phyloP scores from a whole-genome alignment of 352 stramenopile species.

The Chrysophaeum taylorii region DNA sequence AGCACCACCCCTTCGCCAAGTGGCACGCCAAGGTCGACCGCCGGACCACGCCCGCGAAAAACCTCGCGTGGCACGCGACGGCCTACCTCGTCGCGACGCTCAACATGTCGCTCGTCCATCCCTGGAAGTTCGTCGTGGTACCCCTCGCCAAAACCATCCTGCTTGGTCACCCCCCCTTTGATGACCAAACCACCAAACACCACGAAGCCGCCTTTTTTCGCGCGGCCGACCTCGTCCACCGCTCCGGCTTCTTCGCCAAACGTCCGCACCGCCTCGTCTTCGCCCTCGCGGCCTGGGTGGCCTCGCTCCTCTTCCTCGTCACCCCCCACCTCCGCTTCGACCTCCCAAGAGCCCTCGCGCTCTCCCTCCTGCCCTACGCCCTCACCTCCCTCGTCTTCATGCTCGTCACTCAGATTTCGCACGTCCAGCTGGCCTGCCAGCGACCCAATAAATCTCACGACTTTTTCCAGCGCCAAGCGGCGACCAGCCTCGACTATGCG shows the following conservation, averaged over 20 bases:
- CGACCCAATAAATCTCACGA: background rate
- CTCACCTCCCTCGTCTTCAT: slow-evolving; percentile 10
- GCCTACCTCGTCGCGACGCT: slow-evolving; percentile 4
- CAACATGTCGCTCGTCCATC: slow-evolving; percentile 8
- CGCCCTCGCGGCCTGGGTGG: background rate
- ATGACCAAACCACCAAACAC: background rate
- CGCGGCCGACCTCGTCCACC: background rate
- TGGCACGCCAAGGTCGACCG: background rate
- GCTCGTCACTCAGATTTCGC: background rate
- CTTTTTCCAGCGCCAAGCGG: slow-evolving; percentile 7
- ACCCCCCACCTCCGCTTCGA: slow-evolving; percentile 5
- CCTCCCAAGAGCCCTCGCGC: background rate
- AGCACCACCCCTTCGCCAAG: slow-evolving; percentile 6
- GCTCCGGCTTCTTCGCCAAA: background rate
- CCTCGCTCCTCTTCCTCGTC: background rate
- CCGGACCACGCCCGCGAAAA: background rate
- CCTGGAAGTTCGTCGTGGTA: slow-evolving; percentile 12
- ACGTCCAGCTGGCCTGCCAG: slow-evolving; percentile 8
- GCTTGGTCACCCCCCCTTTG: background rate
- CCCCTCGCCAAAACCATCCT: background rate
- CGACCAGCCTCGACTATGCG: slow-evolving; percentile 4
- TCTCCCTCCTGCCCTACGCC: background rate
- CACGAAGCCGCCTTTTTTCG: slow-evolving; percentile 6
- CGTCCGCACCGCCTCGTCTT: no score
- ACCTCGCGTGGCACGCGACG: slow-evolving; percentile 2